Conservation (phyloP, 1,139 yeast genomes). For the Geotrichum aggregatum region DNA sequence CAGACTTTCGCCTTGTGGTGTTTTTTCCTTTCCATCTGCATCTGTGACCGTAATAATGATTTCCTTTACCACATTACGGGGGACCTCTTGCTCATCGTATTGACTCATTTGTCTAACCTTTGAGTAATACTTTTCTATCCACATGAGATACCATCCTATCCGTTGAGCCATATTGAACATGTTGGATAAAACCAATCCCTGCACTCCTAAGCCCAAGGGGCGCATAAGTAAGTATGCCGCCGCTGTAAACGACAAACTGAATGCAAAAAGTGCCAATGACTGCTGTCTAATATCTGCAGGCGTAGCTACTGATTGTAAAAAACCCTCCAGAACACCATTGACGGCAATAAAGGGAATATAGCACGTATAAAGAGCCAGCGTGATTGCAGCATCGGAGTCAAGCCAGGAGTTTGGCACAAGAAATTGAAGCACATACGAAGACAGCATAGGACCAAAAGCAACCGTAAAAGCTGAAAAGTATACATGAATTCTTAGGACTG, state of each 20-base stretch:
- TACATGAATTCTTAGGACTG: slow-evolving; percentile 48
- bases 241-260: slow-evolving; percentile 37
- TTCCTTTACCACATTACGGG: background rate
- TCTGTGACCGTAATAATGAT: background rate
- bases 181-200: slow-evolving; percentile 43
- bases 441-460: slow-evolving; percentile 57
- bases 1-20: background rate
- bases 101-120: background rate
- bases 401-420: slow-evolving; percentile 58
- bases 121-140: slow-evolving; percentile 31
- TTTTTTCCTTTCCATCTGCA: background rate
- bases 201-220: slow-evolving; percentile 38
- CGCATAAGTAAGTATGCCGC: slow-evolving; percentile 38
- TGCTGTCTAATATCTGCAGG: slow-evolving; percentile 57
- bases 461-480: slow-evolving; percentile 51
- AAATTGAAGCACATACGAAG: slow-evolving; percentile 45
- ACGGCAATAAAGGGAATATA: slow-evolving; percentile 83
- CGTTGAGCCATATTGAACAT: slow-evolving; percentile 40
- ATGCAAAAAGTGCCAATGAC: slow-evolving; percentile 35
- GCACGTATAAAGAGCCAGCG: slow-evolving; percentile 66
- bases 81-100: no score
- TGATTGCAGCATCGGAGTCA: slow-evolving; percentile 48
- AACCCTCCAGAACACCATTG: slow-evolving; percentile 87
- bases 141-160: slow-evolving; percentile 37
- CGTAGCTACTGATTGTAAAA: slow-evolving; percentile 72